A percentile compares a stretch with the other conserved stretches of the same genome.
phyloP scores from a whole-genome alignment of 1,284 basidiomycete species.

The Gomphus sp. region DNA sequence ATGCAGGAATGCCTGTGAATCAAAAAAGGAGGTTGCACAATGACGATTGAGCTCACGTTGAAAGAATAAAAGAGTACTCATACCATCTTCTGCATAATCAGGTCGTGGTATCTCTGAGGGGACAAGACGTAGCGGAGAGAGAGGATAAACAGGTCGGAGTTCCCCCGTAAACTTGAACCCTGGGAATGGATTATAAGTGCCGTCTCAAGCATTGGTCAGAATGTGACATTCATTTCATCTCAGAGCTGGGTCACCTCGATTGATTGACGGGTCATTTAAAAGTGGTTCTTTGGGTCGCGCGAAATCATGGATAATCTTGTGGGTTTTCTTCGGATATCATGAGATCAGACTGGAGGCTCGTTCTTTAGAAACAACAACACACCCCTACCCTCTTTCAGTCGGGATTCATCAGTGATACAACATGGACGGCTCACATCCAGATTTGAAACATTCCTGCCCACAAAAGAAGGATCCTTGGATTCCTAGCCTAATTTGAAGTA shows the following conservation, averaged over 20 bases:
- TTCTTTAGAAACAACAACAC: conserved; percentile 17
- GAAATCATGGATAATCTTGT: conserved; percentile 66
- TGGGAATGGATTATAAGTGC: conserved; percentile 68
- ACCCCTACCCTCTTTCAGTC: conserved; percentile 32
- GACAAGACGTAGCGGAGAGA: conserved; percentile 58
- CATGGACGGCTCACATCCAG: conserved; percentile 50
- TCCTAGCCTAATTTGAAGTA: conserved; percentile 44
- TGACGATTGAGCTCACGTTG: conserved; percentile 21
- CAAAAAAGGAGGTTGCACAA: conserved; percentile 12
- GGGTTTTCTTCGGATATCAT: conserved; percentile 48
- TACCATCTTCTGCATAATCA: conserved; percentile 72
- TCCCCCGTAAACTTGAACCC: conserved; percentile 61
- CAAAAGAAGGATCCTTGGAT: conserved; percentile 80
- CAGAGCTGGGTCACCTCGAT: conserved; percentile 18
- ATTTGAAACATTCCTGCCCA: conserved; percentile 79
- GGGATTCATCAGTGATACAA: conserved; percentile 4
- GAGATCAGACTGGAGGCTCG: background rate
- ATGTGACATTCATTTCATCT: background rate
- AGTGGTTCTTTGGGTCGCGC: conserved; percentile 33
- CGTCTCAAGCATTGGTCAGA: conserved; percentile 31
- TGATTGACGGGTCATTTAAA: conserved; percentile 23
- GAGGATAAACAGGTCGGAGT: conserved; percentile 66
- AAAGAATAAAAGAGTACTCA: conserved; percentile 21
- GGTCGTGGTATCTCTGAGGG: conserved; percentile 71
- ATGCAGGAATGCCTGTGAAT: conserved; percentile 46